A percentile compares a stretch with the other conserved stretches of the same genome.
These are phyloP conservation scores for Ogataea paraovalis DNA, from an alignment of 805 yeast species.

Conservation along the genomic window DNA sequence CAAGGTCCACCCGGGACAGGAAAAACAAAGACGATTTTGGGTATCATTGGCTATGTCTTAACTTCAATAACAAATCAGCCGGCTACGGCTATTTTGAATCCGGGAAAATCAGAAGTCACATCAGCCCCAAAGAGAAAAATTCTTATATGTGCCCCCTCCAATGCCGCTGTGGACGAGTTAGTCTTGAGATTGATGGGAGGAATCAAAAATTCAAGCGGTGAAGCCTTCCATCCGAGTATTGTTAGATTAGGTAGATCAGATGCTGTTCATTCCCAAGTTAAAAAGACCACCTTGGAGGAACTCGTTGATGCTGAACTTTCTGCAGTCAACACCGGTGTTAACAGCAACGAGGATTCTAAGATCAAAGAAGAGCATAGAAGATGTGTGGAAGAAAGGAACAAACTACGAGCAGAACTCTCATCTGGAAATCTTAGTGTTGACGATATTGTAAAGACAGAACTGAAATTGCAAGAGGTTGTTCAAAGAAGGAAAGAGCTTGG, in stretches of 20 bases:
- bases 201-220: conserved; percentile 53
- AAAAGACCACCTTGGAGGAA: conserved; percentile 81
- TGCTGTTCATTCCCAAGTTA: conserved; percentile 77
- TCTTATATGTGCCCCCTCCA: conserved; percentile 94
- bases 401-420: conserved; percentile 39
- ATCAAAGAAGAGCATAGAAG: conserved; percentile 48
- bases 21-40: conserved; percentile 93
- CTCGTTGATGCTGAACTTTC: conserved; percentile 63
- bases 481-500: conserved; percentile 65
- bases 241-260: conserved; percentile 90
- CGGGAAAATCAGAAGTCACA: conserved; percentile 7
- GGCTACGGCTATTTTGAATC: conserved; percentile 6
- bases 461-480: conserved; percentile 51
- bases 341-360: conserved; percentile 39
- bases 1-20: conserved; percentile 99
- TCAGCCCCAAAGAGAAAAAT: conserved; percentile 45
- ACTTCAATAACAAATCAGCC: conserved; percentile 29
- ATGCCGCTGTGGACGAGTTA: conserved; percentile 97
- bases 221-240: conserved; percentile 53
- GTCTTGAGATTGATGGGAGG: conserved; percentile 79
- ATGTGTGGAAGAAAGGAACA: conserved; percentile 55
- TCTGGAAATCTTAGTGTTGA: conserved; percentile 32
- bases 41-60: conserved; percentile 77
- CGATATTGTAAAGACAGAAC: conserved; percentile 45
- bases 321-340: conserved; percentile 28